Percentiles rank a stretch among this genome's conserved stretches.
phyloP scores from a whole-genome alignment of 1,139 yeast genomes.

The Yamadazyma triangularis region DNA sequence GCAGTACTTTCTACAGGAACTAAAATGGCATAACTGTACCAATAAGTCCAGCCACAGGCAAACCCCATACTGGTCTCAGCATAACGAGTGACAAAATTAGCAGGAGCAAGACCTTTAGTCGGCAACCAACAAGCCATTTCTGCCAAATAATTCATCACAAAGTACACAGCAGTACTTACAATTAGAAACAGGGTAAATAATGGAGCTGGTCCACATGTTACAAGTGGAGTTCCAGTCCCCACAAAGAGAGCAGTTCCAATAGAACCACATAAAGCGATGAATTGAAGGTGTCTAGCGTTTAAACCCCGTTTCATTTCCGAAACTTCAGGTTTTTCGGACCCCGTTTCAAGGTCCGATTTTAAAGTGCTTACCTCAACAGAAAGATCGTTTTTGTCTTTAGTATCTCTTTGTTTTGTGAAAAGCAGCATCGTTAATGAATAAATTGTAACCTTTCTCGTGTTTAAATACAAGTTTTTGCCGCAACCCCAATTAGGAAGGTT shows the following conservation, averaged over 20 bases:
- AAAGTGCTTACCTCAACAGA: too few species aligned
- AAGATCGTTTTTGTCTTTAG: too few species aligned
- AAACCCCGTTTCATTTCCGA: too few species aligned
- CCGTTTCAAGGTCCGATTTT: too few species aligned
- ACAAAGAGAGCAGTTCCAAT: conserved; percentile 40
- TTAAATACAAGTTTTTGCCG: too few species aligned
- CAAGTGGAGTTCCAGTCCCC: conserved; percentile 44
- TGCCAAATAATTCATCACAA: conserved; percentile 64
- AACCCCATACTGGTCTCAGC: conserved; percentile 63
- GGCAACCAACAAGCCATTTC: conserved; percentile 82
- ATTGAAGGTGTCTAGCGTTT: too few species aligned
- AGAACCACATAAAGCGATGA: too few species aligned
- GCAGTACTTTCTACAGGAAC: conserved; percentile 40
- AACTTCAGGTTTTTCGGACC: too few species aligned
- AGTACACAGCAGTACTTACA: conserved; percentile 50
- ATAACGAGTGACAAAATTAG: conserved; percentile 24
- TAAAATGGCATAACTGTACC: conserved; percentile 51
- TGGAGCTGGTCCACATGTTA: conserved; percentile 42
- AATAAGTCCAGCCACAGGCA: conserved; percentile 64
- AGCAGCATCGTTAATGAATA: too few species aligned
- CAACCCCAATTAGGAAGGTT: too few species aligned
- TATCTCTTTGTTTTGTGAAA: too few species aligned
- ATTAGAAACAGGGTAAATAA: conserved; percentile 35
- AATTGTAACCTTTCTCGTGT: too few species aligned
- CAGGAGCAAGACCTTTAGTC: conserved; percentile 51